A percentile compares a stretch with the other conserved stretches of the same genome.
Conservation (phyloP, 2,329 filamentous ascomycete species). For the Aulographum hederae region DNA sequence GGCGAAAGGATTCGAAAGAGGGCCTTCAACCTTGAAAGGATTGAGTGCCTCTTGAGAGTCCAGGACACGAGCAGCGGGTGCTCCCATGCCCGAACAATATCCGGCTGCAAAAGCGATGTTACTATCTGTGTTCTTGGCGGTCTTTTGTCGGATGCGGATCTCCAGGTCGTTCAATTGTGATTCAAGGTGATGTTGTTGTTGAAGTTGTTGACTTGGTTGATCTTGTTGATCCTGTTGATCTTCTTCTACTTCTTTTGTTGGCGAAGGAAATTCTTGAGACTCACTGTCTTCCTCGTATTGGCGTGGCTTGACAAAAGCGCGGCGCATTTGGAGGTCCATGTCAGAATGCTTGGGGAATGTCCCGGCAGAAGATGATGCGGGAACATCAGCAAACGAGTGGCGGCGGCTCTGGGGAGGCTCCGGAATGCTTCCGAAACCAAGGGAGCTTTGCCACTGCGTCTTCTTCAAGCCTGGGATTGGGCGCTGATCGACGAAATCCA, state of each 20-base stretch:
- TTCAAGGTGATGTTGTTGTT: too few species aligned
- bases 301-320: too few species aligned
- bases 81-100: not conserved
- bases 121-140: not conserved
- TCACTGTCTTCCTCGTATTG: too few species aligned
- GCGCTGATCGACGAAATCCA: not conserved
- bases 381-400: conserved; percentile 48
- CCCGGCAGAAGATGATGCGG: too few species aligned
- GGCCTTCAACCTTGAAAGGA: not conserved
- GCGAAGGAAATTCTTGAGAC: too few species aligned
- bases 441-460: conserved; percentile 52
- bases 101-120: not conserved
- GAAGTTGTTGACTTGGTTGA: too few species aligned
- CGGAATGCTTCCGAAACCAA: conserved; percentile 42
- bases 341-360: too few species aligned
- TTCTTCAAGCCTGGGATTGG: conserved; percentile 31
- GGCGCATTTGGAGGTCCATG: too few species aligned
- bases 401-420: conserved; percentile 57
- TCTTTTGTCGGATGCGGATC: not conserved
- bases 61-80: not conserved
- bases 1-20: conserved; percentile 13
- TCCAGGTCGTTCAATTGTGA: too few species aligned
- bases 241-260: too few species aligned
- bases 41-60: not conserved
- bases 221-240: too few species aligned